Evolutionary conservation across 352 stramenopile species (phyloP).

Genomic region (Pythium dissimile): DNA sequence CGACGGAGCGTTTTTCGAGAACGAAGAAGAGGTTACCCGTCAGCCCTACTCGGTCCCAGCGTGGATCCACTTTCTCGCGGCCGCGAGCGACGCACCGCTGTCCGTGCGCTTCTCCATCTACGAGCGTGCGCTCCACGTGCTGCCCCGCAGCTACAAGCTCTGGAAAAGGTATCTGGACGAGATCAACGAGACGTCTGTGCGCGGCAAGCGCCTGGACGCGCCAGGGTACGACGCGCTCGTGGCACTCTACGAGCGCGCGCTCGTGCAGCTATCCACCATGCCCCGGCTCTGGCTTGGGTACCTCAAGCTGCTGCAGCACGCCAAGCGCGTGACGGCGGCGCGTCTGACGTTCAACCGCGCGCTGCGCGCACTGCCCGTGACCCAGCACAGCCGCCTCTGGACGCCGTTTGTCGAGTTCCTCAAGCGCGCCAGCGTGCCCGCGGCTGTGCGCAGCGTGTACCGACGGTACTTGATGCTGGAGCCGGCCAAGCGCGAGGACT

Average conservation of each 20-base stretch:
- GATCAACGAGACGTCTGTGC: conserved; percentile 52
- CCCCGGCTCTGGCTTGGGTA: conserved; percentile 96
- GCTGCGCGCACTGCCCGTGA: conserved; percentile 95
- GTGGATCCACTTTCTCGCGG: conserved; percentile 73
- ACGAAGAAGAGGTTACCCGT: conserved; percentile 82
- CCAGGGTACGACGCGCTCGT: conserved; percentile 36
- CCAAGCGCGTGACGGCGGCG: conserved; percentile 70
- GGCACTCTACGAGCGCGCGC: conserved; percentile 81
- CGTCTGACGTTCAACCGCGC: conserved; percentile 94
- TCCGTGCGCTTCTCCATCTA: conserved; percentile 62
- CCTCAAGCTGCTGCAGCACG: conserved; percentile 66
- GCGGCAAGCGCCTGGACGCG: conserved; percentile 63
- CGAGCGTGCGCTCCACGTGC: conserved; percentile 76
- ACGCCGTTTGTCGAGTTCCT: conserved; percentile 90
- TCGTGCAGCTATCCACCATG: conserved; percentile 95
- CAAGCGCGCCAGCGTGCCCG: conserved; percentile 64
- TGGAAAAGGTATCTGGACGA: conserved; percentile 90
- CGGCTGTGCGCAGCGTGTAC: conserved; percentile 86
- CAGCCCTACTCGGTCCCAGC: conserved; percentile 84
- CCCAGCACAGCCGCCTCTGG: conserved; percentile 98
- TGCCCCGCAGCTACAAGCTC: conserved; percentile 95
- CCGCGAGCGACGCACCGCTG: conserved; percentile 5
- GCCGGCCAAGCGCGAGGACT: conserved; percentile 64
- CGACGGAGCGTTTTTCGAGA: conserved; percentile 32
- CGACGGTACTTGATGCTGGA: conserved; percentile 85